Evolutionary conservation across 306 rosid genomes (phyloP), one percentile per base, ranked within the genome.

Genomic region (Trichosanthes truncata): DNA sequence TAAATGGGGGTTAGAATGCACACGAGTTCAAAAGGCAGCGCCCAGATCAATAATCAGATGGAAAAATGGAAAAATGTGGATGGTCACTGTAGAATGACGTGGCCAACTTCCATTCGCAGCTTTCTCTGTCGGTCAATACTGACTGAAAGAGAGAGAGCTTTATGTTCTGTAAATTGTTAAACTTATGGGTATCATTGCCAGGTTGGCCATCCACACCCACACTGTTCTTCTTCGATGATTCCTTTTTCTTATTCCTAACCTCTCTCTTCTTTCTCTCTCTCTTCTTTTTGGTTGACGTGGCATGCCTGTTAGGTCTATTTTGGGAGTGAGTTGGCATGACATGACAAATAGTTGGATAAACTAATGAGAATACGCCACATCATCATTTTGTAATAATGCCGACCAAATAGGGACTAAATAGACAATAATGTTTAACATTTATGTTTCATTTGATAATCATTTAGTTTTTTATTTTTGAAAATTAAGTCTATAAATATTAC

Each of bases 201-300:
- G 81, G 61, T 75, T 67, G 84, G 84, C 77, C 48, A 81, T 63
- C 80, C 51, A 57, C 68, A 41, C 76, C 84, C 84, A 51, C 80
- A 38, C 17, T 63, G n/a, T 76, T 57, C 69, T 43, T 38, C 53
- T 48, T 29, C 72, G 41, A 77, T 77, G 17, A 77, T 77, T 38
- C 51, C 18, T 2, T 53, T 53, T 35, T 17, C 2, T 45, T 23
- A 56, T 25, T 45, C 52, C 7, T 0, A 12, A 21, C n/a, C 26
- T 26, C 68, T 6, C 51, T 65, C 76, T n/a, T 26, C 53, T 33
- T 76, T 6, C 51, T 65, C 65, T 12, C 60, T 78, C 59, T 62
- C 31, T 57, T 9, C 60, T 33, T 21, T 7, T 4, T 62, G 20
- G 1, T 38, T n/a, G 41, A 71, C 35, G 55, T 69, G 72, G 26